phyloP scores from a whole-genome alignment of 2,329 filamentous ascomycete genomes.

The Fusarium staphyleae region DNA sequence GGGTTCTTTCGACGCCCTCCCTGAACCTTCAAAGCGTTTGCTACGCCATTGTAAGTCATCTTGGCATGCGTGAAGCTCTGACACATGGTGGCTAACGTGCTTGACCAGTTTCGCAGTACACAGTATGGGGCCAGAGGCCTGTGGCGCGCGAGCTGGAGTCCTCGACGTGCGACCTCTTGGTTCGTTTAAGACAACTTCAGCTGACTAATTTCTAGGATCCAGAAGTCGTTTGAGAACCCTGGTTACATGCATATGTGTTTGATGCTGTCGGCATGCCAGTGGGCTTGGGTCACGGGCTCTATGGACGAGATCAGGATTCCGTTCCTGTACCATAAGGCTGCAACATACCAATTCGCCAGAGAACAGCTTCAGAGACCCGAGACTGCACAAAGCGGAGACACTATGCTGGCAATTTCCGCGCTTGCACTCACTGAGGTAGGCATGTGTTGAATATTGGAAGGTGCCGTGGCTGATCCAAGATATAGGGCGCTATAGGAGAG shows the following conservation, averaged over 20 bases:
- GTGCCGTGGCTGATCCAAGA: not conserved
- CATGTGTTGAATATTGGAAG: slow-evolving; percentile 1
- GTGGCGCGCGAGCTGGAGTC: slow-evolving; percentile 47
- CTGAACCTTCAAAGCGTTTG: slow-evolving; percentile 43
- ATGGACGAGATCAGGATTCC: slow-evolving; percentile 54
- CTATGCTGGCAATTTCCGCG: slow-evolving; percentile 53
- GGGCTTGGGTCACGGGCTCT: slow-evolving; percentile 55
- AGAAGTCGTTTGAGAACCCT: slow-evolving; percentile 53
- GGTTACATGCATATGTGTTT: slow-evolving; percentile 56
- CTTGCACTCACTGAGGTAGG: slow-evolving; percentile 54
- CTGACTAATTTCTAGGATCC: slow-evolving; percentile 46
- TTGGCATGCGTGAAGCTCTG: not conserved
- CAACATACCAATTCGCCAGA: slow-evolving; percentile 55
- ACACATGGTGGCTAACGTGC: slow-evolving; percentile 18
- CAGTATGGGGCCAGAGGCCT: slow-evolving; percentile 51
- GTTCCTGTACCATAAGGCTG: slow-evolving; percentile 56
- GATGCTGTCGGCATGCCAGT: slow-evolving; percentile 54
- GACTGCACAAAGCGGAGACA: slow-evolving; percentile 50
- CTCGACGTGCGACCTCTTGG: slow-evolving; percentile 37
- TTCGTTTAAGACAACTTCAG: not conserved
- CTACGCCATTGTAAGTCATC: slow-evolving; percentile 41
- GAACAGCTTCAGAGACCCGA: slow-evolving; percentile 51
- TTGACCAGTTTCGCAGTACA: slow-evolving; percentile 50
- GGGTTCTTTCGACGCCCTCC: slow-evolving; percentile 43
- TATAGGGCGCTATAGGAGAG: slow-evolving; percentile 53